Evolutionary conservation across 2,329 filamentous ascomycete genomes (phyloP).

Genomic region (Nemania abortiva): DNA sequence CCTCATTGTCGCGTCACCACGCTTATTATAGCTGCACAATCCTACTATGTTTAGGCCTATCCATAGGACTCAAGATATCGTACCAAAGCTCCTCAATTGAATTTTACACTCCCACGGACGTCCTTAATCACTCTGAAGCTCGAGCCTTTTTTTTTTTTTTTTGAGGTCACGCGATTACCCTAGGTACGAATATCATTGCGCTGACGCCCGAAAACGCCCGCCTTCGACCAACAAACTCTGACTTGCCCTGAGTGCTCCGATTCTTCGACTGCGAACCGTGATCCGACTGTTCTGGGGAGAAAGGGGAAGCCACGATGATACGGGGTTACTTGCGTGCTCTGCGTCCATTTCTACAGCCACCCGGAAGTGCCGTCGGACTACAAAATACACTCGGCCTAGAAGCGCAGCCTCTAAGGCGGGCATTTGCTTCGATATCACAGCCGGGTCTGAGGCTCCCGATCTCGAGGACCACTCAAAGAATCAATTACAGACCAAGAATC

Average conservation of each 20-base stretch:
- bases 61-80: neutral
- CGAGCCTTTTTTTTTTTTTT: constrained; percentile 8
- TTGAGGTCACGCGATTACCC: constrained; percentile 26
- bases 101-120: neutral
- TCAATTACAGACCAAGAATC: constrained; percentile 36
- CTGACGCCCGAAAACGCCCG: constrained; percentile 2
- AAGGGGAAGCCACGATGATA: constrained; percentile 34
- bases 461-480: constrained; percentile 28
- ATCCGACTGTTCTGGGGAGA: constrained; percentile 7
- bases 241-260: neutral
- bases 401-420: constrained; percentile 37
- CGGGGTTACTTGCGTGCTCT: constrained; percentile 34
- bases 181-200: neutral
- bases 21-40: neutral
- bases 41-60: neutral
- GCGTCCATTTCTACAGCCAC: constrained; percentile 33
- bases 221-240: neutral
- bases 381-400: constrained; percentile 39
- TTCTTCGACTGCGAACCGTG: neutral
- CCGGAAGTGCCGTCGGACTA: constrained; percentile 33
- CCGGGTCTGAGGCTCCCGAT: constrained; percentile 18
- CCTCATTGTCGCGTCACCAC: constrained; percentile 35
- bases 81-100: neutral
- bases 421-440: constrained; percentile 40
- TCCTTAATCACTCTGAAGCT: neutral